Evolutionary conservation across 306 rosid genomes (phyloP).

Genomic region (Parietaria judaica): DNA sequence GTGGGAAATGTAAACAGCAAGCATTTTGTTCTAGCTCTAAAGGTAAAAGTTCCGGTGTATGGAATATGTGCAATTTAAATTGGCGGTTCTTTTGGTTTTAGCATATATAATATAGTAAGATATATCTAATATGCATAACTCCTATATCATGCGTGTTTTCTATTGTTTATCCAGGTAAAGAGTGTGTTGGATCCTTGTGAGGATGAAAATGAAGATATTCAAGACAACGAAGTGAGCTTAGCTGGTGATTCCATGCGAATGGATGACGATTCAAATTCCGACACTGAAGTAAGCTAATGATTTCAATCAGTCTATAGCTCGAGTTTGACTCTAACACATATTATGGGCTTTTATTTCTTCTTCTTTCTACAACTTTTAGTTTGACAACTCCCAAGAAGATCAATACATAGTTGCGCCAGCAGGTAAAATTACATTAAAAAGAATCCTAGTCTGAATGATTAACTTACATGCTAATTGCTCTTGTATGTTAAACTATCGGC

Average conservation of each 20-base stretch:
- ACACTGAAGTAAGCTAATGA: conserved; percentile 38
- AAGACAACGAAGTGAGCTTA: conserved; percentile 39
- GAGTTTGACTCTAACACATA: not conserved
- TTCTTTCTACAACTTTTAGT: no score
- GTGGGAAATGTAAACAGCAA: conserved; percentile 96
- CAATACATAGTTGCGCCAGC: conserved; percentile 60
- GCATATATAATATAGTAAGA: not conserved
- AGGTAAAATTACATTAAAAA: conserved; percentile 38
- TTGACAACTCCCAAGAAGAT: conserved; percentile 42
- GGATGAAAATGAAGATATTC: conserved; percentile 44
- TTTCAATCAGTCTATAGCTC: not conserved
- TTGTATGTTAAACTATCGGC: conserved; percentile 20
- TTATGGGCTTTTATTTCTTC: not conserved
- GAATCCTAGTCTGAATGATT: not conserved
- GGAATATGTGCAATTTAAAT: not conserved
- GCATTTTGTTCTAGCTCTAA: conserved; percentile 83
- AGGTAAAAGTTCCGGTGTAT: conserved; percentile 37
- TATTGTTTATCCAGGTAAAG: conserved; percentile 32
- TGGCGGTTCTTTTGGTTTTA: no score
- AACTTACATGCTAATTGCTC: not conserved
- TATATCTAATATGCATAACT: not conserved
- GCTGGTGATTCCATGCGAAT: conserved; percentile 40
- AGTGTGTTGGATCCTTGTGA: conserved; percentile 57
- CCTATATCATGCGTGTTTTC: not conserved
- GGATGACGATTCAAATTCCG: conserved; percentile 36